Percentiles rank a stretch among this genome's conserved stretches.
Conservation (phyloP, 495 filamentous ascomycete species). For the Talaromyces thailandensis region DNA sequence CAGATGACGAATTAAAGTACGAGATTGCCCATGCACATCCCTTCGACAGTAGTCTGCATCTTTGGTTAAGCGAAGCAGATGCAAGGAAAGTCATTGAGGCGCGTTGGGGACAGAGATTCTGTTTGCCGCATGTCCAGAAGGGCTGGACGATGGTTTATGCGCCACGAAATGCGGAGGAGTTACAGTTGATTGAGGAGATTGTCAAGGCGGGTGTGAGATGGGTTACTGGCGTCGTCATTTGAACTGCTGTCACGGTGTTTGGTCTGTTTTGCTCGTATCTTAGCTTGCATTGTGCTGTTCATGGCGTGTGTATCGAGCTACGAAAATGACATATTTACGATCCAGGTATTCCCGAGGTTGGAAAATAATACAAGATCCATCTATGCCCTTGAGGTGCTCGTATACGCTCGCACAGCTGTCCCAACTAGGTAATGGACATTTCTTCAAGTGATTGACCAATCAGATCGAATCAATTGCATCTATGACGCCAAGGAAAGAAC, state of each 20-base stretch:
- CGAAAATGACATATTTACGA: not conserved
- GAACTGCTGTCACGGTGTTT: not conserved
- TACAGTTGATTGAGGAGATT: constrained; percentile 1
- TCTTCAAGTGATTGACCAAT: too few relatives aligned
- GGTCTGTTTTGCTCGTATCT: not conserved
- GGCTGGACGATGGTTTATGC: constrained; percentile 7
- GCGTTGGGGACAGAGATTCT: constrained; percentile 3
- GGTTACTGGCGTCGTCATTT: constrained; percentile 16
- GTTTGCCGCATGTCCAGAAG: not conserved
- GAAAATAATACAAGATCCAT: not conserved
- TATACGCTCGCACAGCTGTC: too few relatives aligned
- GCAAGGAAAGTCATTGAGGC: constrained; percentile 2
- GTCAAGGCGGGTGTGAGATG: constrained; percentile 18
- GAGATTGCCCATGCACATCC: constrained; percentile 1
- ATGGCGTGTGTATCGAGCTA: not conserved
- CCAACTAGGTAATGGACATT: too few relatives aligned
- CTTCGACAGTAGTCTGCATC: not conserved
- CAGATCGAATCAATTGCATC: not conserved
- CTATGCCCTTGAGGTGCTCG: not conserved
- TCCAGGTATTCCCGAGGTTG: too few relatives aligned
- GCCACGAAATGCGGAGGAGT: not conserved
- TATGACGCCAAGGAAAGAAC: not conserved
- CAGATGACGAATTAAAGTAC: not conserved
- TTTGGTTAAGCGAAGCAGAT: constrained; percentile 3
- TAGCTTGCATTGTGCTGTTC: not conserved